Conservation (phyloP, 805 yeast genomes). For the Wilhelminamyces savonicus region DNA sequence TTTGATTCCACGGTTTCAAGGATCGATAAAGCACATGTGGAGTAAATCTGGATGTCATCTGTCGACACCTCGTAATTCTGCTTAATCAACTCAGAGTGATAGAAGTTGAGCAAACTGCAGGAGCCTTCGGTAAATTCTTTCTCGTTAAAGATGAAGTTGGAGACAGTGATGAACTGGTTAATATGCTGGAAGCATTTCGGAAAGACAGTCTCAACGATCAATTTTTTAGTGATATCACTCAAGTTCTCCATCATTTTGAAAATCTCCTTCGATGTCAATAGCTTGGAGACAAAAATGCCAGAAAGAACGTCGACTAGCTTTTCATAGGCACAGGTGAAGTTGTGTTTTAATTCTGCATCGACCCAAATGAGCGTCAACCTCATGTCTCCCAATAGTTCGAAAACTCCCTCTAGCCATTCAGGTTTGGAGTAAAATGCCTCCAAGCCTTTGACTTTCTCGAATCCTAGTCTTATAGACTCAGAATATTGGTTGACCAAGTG, state of each 20-base stretch:
- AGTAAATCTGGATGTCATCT: slow-evolving; percentile 16
- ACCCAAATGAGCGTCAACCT: slow-evolving; percentile 20
- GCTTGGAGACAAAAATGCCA: slow-evolving; percentile 27
- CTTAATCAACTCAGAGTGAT: slow-evolving; percentile 21
- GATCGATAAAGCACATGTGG: slow-evolving; percentile 23
- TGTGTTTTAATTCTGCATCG: slow-evolving; percentile 8
- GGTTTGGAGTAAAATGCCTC: slow-evolving; percentile 17
- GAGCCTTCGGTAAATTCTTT: slow-evolving; percentile 20
- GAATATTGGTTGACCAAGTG: slow-evolving; percentile 30
- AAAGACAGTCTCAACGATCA: slow-evolving; percentile 27
- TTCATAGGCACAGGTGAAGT: slow-evolving; percentile 14
- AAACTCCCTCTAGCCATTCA: slow-evolving; percentile 33
- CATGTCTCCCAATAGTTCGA: slow-evolving; percentile 31
- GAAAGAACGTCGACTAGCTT: slow-evolving; percentile 28
- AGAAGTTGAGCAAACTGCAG: slow-evolving; percentile 18
- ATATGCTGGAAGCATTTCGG: slow-evolving; percentile 31
- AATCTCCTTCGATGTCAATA: slow-evolving; percentile 13
- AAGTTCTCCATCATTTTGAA: slow-evolving; percentile 17
- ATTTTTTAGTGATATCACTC: slow-evolving; percentile 29
- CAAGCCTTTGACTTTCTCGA: slow-evolving; percentile 15
- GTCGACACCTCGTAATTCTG: slow-evolving; percentile 19
- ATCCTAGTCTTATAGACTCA: slow-evolving; percentile 24
- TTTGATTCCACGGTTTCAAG: slow-evolving; percentile 17
- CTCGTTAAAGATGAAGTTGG: slow-evolving; percentile 31
- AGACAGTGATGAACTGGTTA: slow-evolving; percentile 23